Base-by-base conservation (phyloP, 139 green algal species). In the Volvox reticuliferus region DNA sequence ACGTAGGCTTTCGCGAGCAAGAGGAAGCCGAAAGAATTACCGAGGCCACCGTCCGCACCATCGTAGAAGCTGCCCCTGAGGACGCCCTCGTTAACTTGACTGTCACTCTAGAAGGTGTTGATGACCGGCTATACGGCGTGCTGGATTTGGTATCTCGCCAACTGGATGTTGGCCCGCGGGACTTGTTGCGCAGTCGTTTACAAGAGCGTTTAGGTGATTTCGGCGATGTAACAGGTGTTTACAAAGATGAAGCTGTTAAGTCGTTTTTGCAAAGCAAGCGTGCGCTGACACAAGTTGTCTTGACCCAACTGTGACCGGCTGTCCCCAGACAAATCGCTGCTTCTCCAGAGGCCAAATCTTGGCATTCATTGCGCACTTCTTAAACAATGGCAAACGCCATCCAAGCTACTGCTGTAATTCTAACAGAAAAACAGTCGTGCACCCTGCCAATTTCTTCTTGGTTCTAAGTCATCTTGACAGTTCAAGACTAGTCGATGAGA, bases 21-120 rank as follows among this genome's bases (percentile, higher is more conserved):
- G 44, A 55, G 44, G 44, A 55, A 14, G 44, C 9, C 44, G 44
- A 55, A 55, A 55, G 9, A 55, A 55, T 55, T 14, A 55, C 44
- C 5, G 50, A 30, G 80, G 55, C 80, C 55, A 30, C 37, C 2
- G 28, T 86, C 28, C 33, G 28, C 12, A 33, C 67, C 22, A 63
- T 68, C 0, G 22, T 67, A 14, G 36, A 17, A 12, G 26, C 84
- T 6, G 30, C 81, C 24, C 84, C 84, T 50, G 37, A 16, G 28
- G 69, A 71, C 1, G 26, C 35, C 16, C 12, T 82, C 3, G 20
- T 20, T 9, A 90, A 90, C 50, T 65, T 90, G 20, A n/a, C 67
- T 1, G 44, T 90, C 12, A 90, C 73, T 19, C 18, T 22, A 3
- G 44, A 90, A 26, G 86, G 86, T 24, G 50, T 90, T 17, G 86